Conservation (phyloP, 306 rosid species). For the Elaeagnus macrophylla region DNA sequence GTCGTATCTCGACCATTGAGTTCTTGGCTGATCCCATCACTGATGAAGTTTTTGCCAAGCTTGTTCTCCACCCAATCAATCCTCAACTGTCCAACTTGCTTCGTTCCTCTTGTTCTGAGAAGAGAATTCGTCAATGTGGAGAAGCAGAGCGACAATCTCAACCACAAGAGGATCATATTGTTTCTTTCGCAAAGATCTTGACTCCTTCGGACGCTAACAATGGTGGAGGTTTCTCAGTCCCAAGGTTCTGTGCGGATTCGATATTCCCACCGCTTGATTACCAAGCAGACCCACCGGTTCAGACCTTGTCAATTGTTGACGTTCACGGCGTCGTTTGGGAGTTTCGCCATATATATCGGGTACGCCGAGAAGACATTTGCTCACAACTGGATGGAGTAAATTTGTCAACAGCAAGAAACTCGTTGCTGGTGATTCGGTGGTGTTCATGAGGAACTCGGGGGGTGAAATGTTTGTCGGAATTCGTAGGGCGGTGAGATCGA, state of each 20-base stretch:
- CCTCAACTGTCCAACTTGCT: not conserved
- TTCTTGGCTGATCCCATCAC: constrained; percentile 43
- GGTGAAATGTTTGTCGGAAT: constrained; percentile 45
- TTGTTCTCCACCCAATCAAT: constrained; percentile 36
- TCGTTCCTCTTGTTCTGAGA: not conserved
- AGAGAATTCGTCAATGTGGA: not conserved
- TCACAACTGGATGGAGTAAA: constrained; percentile 82
- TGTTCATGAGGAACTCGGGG: constrained; percentile 37
- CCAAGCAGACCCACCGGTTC: constrained; percentile 51
- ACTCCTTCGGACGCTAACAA: constrained; percentile 78
- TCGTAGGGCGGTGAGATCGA: constrained; percentile 37
- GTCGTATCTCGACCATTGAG: constrained; percentile 23
- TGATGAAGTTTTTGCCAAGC: constrained; percentile 58
- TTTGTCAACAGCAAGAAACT: constrained; percentile 64
- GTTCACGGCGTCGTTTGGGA: constrained; percentile 54
- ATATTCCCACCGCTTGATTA: constrained; percentile 57
- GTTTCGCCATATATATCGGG: constrained; percentile 73
- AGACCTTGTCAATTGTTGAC: constrained; percentile 44
- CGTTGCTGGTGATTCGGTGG: constrained; percentile 60
- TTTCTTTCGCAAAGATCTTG: constrained; percentile 48
- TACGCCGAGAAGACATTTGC: constrained; percentile 67
- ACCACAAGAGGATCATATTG: constrained; percentile 18
- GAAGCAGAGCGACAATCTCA: not conserved
- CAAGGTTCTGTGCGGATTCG: constrained; percentile 61
- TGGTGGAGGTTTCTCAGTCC: constrained; percentile 80